Percentiles rank a stretch among this genome's conserved stretches.
These are phyloP conservation scores for Pythium aphanidermatum DNA, from an alignment of 352 stramenopile species.

Conservation along the genomic window DNA sequence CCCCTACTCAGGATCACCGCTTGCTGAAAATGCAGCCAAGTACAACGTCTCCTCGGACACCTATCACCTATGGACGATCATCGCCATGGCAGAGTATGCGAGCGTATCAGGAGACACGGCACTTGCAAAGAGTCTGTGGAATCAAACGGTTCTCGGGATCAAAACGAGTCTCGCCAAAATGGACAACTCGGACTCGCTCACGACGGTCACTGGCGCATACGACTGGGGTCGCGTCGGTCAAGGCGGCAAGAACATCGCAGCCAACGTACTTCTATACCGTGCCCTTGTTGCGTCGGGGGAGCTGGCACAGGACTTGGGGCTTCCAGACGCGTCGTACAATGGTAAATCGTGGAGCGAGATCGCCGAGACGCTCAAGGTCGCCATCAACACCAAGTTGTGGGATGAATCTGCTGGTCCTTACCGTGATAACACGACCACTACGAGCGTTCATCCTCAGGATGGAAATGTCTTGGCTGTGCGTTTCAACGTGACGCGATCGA, in stretches of 20 bases:
- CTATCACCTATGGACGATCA: constrained; percentile 38
- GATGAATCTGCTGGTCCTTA: constrained; percentile 18
- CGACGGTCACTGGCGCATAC: constrained; percentile 18
- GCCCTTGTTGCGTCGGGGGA: constrained; percentile 14
- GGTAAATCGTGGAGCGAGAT: constrained; percentile 19
- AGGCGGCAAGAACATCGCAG: constrained; percentile 32
- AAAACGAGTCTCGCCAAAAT: constrained; percentile 26
- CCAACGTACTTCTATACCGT: constrained; percentile 29
- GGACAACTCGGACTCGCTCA: constrained; percentile 18
- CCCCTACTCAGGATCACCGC: constrained; percentile 24
- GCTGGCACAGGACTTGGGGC: too few species aligned
- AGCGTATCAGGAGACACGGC: constrained; percentile 17
- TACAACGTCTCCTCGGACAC: constrained; percentile 27
- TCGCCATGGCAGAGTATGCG: constrained; percentile 28
- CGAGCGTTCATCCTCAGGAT: constrained; percentile 21
- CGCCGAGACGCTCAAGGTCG: constrained; percentile 19
- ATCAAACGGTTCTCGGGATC: constrained; percentile 23
- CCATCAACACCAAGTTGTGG: constrained; percentile 28
- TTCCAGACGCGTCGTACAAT: too few species aligned
- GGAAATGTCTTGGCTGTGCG: constrained; percentile 26
- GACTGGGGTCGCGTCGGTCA: constrained; percentile 33
- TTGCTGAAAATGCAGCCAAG: constrained; percentile 18
- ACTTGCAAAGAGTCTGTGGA: constrained; percentile 17
- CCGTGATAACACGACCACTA: constrained; percentile 27
- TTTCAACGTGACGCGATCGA: constrained; percentile 25